A percentile compares a stretch with the other conserved stretches of the same genome.
These are phyloP conservation scores for Sporothrix phasma DNA, from an alignment of 2,329 filamentous ascomycete species.

Conservation along the genomic window DNA sequence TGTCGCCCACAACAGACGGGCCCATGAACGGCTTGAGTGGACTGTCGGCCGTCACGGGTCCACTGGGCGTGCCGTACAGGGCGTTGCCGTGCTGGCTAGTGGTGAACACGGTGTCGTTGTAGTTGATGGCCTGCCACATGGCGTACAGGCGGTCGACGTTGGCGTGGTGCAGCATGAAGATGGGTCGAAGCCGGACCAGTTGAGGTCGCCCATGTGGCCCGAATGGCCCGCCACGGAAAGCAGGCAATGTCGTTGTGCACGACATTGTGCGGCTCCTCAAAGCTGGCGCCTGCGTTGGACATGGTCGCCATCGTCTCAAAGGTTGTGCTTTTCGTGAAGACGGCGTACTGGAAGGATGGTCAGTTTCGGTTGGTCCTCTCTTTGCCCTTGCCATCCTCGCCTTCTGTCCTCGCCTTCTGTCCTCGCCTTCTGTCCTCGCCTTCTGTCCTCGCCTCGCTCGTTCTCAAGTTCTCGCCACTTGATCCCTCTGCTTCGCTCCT, in stretches of 20 bases:
- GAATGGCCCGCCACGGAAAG: slow-evolving; percentile 22
- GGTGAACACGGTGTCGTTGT: slow-evolving; percentile 26
- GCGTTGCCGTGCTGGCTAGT: slow-evolving; percentile 22
- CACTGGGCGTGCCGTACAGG: slow-evolving; percentile 32
- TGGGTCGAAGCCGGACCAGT: slow-evolving; percentile 36
- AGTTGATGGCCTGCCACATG: slow-evolving; percentile 35
- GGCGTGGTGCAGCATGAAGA: slow-evolving; percentile 43
- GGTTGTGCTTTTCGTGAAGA: slow-evolving; percentile 29
- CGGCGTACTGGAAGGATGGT: slow-evolving; percentile 29
- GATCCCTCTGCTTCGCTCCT: background rate
- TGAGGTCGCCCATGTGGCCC: slow-evolving; percentile 29
- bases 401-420: no score
- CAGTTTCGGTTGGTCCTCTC: background rate
- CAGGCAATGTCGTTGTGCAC: slow-evolving; percentile 33
- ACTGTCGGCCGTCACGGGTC: slow-evolving; percentile 35
- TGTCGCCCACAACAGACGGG: slow-evolving; percentile 1
- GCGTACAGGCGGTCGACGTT: slow-evolving; percentile 53
- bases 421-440: no score
- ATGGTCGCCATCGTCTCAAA: slow-evolving; percentile 34
- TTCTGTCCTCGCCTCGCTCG: background rate
- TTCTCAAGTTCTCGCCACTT: no score
- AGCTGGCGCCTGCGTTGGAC: slow-evolving; percentile 29
- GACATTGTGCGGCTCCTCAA: slow-evolving; percentile 36
- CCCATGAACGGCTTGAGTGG: slow-evolving; percentile 42
- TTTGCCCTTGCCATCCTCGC: no score